phyloP scores from a whole-genome alignment of 805 yeast species.

The Candida montana region DNA sequence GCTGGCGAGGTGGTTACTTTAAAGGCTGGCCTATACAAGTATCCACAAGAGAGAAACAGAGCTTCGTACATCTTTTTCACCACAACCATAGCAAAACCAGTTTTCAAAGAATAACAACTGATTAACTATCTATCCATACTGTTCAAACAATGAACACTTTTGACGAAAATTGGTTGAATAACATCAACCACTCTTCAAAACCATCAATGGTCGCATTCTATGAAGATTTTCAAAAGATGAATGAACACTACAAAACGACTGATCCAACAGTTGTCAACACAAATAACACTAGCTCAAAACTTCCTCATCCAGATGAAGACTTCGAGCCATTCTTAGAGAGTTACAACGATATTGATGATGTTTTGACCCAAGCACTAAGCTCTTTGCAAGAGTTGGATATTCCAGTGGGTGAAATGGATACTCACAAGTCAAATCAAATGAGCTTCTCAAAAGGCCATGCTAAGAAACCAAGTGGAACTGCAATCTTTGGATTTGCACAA shows the following conservation, averaged over 20 bases:
- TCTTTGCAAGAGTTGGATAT: constrained; percentile 61
- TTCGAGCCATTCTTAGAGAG: constrained; percentile 13
- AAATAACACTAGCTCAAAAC: not conserved
- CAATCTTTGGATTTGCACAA: constrained; percentile 67
- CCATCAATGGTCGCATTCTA: constrained; percentile 7
- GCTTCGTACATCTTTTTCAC: too few species aligned
- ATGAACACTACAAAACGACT: not conserved
- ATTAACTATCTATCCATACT: too few species aligned
- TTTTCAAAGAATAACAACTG: too few species aligned
- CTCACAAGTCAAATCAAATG: not conserved
- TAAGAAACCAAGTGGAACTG: constrained; percentile 71
- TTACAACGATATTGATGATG: constrained; percentile 34
- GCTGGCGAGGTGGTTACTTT: constrained; percentile 12
- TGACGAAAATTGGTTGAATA: constrained; percentile 5
- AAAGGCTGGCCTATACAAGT: constrained; percentile 6
- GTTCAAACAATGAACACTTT: constrained; percentile 5
- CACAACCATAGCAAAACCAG: too few species aligned
- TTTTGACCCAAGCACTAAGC: constrained; percentile 51
- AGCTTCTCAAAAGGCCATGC: constrained; percentile 34
- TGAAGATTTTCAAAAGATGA: constrained; percentile 6
- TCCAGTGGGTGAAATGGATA: constrained; percentile 33
- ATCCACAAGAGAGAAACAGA: not conserved
- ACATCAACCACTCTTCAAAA: constrained; percentile 2
- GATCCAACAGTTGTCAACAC: not conserved
- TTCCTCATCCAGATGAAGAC: constrained; percentile 12